Base-by-base conservation (phyloP, 2,329 filamentous ascomycete genomes). In the Bipolaris sorokiniana region DNA sequence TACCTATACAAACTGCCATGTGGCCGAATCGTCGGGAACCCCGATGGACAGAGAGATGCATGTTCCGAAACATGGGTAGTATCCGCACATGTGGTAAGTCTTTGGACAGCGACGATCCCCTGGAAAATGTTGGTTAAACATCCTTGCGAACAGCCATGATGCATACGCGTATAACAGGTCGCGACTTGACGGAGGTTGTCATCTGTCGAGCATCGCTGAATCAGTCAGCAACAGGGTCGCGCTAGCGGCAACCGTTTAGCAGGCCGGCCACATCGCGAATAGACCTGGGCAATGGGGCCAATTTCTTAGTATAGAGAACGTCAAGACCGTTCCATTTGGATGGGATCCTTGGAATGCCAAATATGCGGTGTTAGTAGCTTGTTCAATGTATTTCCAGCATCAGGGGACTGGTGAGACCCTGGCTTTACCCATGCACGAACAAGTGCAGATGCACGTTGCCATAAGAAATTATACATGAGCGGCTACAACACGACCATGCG, bases 11-110 rank as follows among this genome's bases (percentile, higher is more conserved):
- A 51, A 42, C 44, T 59, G 60, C 63, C 58, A 42, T 50, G 61
- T 67, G 65, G 66, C 68, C 69, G 62, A 65, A 68, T 66, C 60
- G 58, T 58, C 58, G 49, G 57, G 56, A 60, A 56, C 36, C 45
- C 58, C 53, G 52, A 47, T 66, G 64, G 55, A 56, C 58, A 62
- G 63, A 61, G 60, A 61, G 51, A 63, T 64, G 59, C 67, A 64
- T 56, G 45, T 41, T 45, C 42, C 22, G 54, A 38, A 38, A 48
- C 48, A 51, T 38, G 40, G 49, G 9, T 44, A 51, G 9, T 44
- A 51, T n/a, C 4, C 20, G 11, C 15, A n/a, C 16, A 31, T 13
- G 1, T 49, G 15, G 36, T 15, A 6, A 28, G 36, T 23, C n/a
- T 45, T 7, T 34, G n/a, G 16, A 45, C 26, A 6, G 20, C n/a